These are phyloP conservation scores for Naganishia vaughanmartiniae DNA, from an alignment of 768 basidiomycete species.

Conservation along the genomic window DNA sequence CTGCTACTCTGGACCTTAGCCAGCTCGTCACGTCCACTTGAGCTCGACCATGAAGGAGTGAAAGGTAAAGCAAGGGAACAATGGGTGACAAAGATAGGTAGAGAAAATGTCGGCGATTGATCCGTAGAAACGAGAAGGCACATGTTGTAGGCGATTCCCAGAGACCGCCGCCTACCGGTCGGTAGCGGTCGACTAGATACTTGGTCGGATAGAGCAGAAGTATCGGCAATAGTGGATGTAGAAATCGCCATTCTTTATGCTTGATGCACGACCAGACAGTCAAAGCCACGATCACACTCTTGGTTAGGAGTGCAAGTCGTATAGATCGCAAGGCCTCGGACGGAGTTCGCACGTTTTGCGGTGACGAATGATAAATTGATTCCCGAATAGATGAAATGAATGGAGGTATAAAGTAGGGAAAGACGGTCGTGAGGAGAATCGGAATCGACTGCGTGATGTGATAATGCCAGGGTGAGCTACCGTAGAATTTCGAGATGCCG, in stretches of 20 bases:
- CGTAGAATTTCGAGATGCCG: conserved; percentile 84
- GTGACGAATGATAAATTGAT: conserved; percentile 14
- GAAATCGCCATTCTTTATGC: conserved; percentile 97
- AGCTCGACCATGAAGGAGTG: conserved; percentile 72
- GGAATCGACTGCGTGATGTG: conserved; percentile 84
- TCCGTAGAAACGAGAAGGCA: conserved; percentile 29
- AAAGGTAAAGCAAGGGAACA: conserved; percentile 64
- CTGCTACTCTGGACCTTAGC: conserved; percentile 52
- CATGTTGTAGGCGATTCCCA: conserved; percentile 29
- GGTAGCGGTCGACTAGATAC: conserved; percentile 61
- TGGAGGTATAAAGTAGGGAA: conserved; percentile 62
- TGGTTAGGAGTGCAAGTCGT: conserved; percentile 54
- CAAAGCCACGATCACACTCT: conserved; percentile 63
- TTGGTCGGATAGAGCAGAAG: conserved; percentile 75
- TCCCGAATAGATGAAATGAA: conserved; percentile 34
- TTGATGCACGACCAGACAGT: conserved; percentile 71
- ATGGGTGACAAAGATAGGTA: conserved; percentile 58
- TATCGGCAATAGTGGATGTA: conserved; percentile 84
- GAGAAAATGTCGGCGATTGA: conserved; percentile 44
- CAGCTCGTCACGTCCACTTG: conserved; percentile 74
- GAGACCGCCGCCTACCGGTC: conserved; percentile 24
- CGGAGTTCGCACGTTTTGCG: not conserved
- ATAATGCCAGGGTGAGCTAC: conserved; percentile 79
- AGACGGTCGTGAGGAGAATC: conserved; percentile 67
- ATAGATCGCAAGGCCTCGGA: not conserved